Conservation (phyloP, 306 rosid species). For the Cucurbita pepo region DNA sequence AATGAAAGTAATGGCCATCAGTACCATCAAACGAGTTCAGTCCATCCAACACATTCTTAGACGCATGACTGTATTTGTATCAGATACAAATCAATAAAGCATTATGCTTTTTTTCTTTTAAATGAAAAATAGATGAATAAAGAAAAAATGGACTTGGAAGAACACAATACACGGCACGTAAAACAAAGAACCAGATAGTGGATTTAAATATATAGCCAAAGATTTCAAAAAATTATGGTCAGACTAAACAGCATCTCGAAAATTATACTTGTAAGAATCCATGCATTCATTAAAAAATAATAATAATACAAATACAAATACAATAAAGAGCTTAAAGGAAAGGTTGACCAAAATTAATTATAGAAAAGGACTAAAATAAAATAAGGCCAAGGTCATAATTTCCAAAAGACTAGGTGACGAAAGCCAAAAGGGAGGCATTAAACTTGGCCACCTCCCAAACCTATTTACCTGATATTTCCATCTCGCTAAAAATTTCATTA, state of each 20-base stretch:
- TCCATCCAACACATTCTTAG: constrained; percentile 88
- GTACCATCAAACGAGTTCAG: constrained; percentile 98
- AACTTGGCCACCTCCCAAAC: neutral
- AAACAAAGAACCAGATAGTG: neutral
- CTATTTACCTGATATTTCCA: neutral
- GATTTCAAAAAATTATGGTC: neutral
- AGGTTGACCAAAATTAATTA: no score
- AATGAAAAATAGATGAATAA: neutral
- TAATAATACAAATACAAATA: no score
- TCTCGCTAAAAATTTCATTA: neutral
- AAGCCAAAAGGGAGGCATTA: neutral
- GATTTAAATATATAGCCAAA: neutral
- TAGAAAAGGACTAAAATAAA: no score
- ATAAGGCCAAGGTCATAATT: neutral
- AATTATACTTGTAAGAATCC: neutral
- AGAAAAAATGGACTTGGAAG: neutral
- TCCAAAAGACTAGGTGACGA: no score
- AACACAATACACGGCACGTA: neutral
- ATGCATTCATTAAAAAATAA: neutral
- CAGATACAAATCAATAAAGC: constrained; percentile 13
- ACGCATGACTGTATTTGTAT: constrained; percentile 55
- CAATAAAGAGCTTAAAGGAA: no score
- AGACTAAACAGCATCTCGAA: neutral
- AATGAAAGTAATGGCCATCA: constrained; percentile 81
- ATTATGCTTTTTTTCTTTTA: neutral